Base-by-base conservation (phyloP, 768 basidiomycete species). In the Trametes cubensis region DNA sequence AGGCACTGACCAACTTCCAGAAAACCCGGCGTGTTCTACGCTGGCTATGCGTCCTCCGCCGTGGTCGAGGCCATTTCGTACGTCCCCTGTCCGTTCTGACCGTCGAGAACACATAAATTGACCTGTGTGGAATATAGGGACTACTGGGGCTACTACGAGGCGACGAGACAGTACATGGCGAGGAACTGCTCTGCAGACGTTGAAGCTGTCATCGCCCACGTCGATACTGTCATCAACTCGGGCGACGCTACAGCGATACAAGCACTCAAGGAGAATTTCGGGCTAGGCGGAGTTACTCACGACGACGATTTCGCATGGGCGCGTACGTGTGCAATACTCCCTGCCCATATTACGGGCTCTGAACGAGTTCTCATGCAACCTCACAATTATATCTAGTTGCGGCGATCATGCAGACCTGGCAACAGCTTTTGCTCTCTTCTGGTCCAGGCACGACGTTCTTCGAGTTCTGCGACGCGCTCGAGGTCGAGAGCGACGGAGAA, bases 81-180 rank as follows among this genome's bases (percentile, higher is more conserved):
- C 66, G 67, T 65, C n/a, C 25, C 34, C n/a, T n/a, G n/a, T n/a
- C 2, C 10, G 10, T 11, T 34, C 6, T 34, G 2, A 34, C 11
- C 34, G 5, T 11, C 11, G 1, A 28, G 13, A n/a, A n/a, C n/a
- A n/a, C n/a, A 7, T 20, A 18, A 2, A 47, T 1, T 2, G 38
- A 34, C 34, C 10, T 28, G 7, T 3, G 26, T 47, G 28, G 15
- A 28, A 46, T 38, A 23, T 56, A 82, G 82, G 18, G 78, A 87
- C 69, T 87, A 83, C 69, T 89, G 86, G 86, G 77, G 77, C 63
- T 92, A 90, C 68, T 90, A 87, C 71, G 88, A 89, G 62, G 88
- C 88, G 11, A 83, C 88, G 65, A 83, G 83, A 15, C 76, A 82
- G 65, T 75, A 83, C 67, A 90, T 89, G 87, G 85, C 88, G 2